phyloP scores from a whole-genome alignment of 1,284 basidiomycete species.

The Pholiota adiposa region DNA sequence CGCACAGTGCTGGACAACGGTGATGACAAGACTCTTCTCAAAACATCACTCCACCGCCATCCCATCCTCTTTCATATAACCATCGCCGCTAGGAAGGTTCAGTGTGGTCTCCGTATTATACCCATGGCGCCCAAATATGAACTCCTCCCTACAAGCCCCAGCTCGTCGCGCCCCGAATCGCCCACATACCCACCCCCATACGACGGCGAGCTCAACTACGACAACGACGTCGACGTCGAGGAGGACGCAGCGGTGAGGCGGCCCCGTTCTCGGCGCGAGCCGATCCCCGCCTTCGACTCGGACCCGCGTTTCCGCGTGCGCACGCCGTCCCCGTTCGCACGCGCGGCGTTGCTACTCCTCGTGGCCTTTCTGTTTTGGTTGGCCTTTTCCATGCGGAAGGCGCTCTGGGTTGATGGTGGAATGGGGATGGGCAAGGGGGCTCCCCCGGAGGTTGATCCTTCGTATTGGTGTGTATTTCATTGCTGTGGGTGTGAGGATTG shows the following conservation, averaged over 20 bases:
- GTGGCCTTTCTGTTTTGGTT: conserved; percentile 47
- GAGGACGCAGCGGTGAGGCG: conserved; percentile 21
- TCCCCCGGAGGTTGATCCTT: conserved; percentile 21
- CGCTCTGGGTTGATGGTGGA: conserved; percentile 37
- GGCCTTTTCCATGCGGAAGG: conserved; percentile 40
- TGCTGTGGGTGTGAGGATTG: neutral
- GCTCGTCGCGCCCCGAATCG: conserved; percentile 18
- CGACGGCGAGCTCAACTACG: conserved; percentile 14
- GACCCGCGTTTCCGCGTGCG: conserved; percentile 44
- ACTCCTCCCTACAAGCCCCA: conserved; percentile 19
- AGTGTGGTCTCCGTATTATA: no score
- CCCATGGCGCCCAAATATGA: conserved; percentile 25
- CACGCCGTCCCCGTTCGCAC: conserved; percentile 43
- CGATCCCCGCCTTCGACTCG: conserved; percentile 27
- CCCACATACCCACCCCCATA: conserved; percentile 23
- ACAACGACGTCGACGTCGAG: conserved; percentile 26
- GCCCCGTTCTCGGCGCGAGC: conserved; percentile 14
- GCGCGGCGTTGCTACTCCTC: conserved; percentile 44
- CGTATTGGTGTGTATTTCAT: conserved; percentile 15
- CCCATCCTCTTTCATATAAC: no score
- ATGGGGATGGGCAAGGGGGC: conserved; percentile 22
- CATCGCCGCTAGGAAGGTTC: no score
- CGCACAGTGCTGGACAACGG: no score
- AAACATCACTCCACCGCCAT: no score
- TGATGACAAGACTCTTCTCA: no score